Conservation (phyloP, 148 eudicot species). For the Amaranthus cruentus region DNA sequence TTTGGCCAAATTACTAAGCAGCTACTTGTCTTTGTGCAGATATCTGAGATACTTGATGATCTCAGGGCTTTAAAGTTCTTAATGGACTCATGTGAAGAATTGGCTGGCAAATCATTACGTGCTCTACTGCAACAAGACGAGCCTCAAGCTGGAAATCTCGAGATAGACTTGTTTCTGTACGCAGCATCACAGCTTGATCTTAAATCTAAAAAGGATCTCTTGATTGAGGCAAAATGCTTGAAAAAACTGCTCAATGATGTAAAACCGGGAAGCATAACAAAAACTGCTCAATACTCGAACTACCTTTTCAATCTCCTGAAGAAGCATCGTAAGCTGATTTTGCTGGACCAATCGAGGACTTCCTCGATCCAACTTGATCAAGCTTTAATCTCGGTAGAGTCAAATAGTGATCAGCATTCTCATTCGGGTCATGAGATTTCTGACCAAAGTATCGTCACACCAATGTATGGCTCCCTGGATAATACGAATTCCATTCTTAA, state of each 20-base stretch:
- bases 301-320: slow-evolving; percentile 35
- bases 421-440: background rate
- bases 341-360: slow-evolving; percentile 29
- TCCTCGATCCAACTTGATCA: slow-evolving; percentile 16
- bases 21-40: slow-evolving; percentile 25
- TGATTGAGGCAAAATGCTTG: slow-evolving; percentile 41
- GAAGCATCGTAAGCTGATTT: slow-evolving; percentile 31
- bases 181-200: slow-evolving; percentile 39
- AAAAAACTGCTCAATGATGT: slow-evolving; percentile 32
- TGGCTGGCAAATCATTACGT: slow-evolving; percentile 42
- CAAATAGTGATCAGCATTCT: slow-evolving; percentile 26
- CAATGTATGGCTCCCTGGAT: slow-evolving; percentile 37
- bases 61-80: slow-evolving; percentile 27
- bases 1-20: slow-evolving; percentile 1
- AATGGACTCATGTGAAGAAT: slow-evolving; percentile 39
- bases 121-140: slow-evolving; percentile 35
- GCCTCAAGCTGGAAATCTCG: slow-evolving; percentile 26
- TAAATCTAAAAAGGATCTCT: slow-evolving; percentile 34
- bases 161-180: slow-evolving; percentile 34
- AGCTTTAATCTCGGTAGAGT: slow-evolving; percentile 17
- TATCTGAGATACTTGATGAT: slow-evolving; percentile 31
- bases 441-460: too few relatives aligned
- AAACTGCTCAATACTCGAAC: slow-evolving; percentile 23
- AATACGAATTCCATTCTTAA: slow-evolving; percentile 51
- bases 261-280: slow-evolving; percentile 21